These are phyloP conservation scores for Salix caprea DNA, from an alignment of 345 rosid species.

Conservation along the genomic window DNA sequence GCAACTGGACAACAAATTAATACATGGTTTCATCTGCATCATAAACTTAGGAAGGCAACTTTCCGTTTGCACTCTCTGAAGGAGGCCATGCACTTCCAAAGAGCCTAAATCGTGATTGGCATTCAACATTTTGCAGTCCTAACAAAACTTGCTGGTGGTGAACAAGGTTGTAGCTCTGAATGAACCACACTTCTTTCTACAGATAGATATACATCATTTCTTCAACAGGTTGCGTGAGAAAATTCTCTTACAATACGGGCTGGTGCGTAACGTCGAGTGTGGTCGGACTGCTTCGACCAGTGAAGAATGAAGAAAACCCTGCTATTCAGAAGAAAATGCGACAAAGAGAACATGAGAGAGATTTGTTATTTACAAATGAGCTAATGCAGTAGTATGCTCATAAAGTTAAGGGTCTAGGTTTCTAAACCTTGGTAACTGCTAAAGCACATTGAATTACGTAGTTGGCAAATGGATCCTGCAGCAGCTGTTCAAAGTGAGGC, in stretches of 20 bases:
- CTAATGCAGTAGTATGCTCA: background rate
- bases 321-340: conserved; percentile 15
- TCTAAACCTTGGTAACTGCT: conserved; percentile 40
- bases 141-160: conserved; percentile 10
- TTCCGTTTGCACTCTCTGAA: conserved; percentile 9
- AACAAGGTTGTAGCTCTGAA: conserved; percentile 21
- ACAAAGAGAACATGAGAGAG: background rate
- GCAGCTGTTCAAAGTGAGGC: conserved; percentile 52
- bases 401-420: background rate
- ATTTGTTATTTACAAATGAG: background rate
- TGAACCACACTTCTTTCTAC: conserved; percentile 27
- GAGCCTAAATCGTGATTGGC: conserved; percentile 12
- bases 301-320: conserved; percentile 48
- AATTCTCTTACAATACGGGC: conserved; percentile 71
- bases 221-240: conserved; percentile 51
- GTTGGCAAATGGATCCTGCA: conserved; percentile 75
- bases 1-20: conserved; percentile 34
- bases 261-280: conserved; percentile 42
- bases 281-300: conserved; percentile 47
- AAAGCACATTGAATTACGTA: conserved; percentile 76
- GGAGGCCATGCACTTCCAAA: conserved; percentile 9
- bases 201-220: conserved; percentile 35
- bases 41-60: conserved; percentile 24
- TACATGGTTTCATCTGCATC: conserved; percentile 24
- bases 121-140: conserved; percentile 11